Conservation (phyloP, 257 asterid genomes). For the Handroanthus guayacan region DNA sequence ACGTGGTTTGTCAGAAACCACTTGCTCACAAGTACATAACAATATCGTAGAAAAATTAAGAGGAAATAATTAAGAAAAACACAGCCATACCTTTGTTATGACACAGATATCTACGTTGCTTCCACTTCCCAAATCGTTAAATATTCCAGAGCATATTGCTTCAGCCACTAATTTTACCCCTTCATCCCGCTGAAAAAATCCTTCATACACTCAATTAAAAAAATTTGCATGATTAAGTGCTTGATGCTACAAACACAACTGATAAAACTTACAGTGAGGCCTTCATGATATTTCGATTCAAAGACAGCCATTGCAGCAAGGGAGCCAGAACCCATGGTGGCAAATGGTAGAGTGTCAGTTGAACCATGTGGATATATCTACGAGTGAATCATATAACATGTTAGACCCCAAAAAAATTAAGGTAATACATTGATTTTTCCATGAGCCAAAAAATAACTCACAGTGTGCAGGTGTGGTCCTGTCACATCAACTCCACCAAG, state of each 20-base stretch:
- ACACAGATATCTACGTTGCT: constrained; percentile 95
- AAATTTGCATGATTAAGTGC: constrained; percentile 15
- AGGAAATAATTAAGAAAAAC: constrained; percentile 17
- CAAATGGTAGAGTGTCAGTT: constrained; percentile 93
- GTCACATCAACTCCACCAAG: constrained; percentile 82
- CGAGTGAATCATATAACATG: constrained; percentile 31
- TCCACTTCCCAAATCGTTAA: constrained; percentile 98
- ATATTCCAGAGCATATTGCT: constrained; percentile 92
- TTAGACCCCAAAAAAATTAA: not conserved
- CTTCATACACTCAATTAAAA: constrained; percentile 24
- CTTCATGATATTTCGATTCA: constrained; percentile 87
- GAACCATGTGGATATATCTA: constrained; percentile 99
- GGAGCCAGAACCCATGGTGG: constrained; percentile 99
- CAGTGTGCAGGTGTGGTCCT: constrained; percentile 80
- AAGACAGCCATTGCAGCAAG: constrained; percentile 97
- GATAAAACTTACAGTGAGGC: constrained; percentile 70
- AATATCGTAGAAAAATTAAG: not conserved
- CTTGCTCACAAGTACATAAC: constrained; percentile 2
- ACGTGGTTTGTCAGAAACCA: constrained; percentile 11
- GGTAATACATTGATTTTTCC: no score
- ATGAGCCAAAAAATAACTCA: constrained; percentile 41
- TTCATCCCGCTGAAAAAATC: constrained; percentile 73
- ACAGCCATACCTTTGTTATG: constrained; percentile 69
- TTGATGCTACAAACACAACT: constrained; percentile 24
- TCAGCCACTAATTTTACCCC: constrained; percentile 84